Evolutionary conservation across 768 basidiomycete species (phyloP), one percentile per base, ranked within the genome.

Genomic region (Mycena alexandri): DNA sequence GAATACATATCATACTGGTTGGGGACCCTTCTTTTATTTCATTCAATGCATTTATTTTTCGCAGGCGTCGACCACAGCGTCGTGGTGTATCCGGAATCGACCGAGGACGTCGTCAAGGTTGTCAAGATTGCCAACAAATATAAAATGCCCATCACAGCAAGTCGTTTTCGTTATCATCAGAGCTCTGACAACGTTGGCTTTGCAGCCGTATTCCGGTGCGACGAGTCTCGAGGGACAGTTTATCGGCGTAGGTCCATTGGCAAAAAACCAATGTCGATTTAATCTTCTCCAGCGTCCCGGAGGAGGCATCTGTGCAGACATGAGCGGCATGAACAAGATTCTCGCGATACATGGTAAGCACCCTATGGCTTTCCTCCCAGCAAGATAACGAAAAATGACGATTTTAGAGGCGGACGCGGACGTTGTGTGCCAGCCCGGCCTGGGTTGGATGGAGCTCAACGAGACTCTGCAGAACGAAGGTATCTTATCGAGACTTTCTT

Each of bases 211-310:
- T 77, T 89, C 90, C 0, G 95, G 93, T 9, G 95, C 90, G 2
- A 98, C 95, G 0, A 88, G 86, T 72, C 77, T 96, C 19, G 95
- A 96, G 74, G 94, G 94, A 0, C 91, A 94, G 67, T 90, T 85
- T 69, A 82, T 86, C 43, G 89, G 87, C 38, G 92, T 93, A 70
- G 63, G 87, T 78, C 16, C 29, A 29, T 22, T 48, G n/a, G n/a
- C n/a, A n/a, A n/a, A n/a, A n/a, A n/a, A n/a, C n/a, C n/a, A n/a
- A n/a, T n/a, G n/a, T n/a, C n/a, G n/a, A n/a, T n/a, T n/a, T n/a
- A n/a, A n/a, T n/a, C n/a, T n/a, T n/a, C n/a, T n/a, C n/a, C 61
- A 85, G 83, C 81, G 81, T 72, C 69, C 76, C 17, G 71, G 73
- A 12, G 90, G 90, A 12, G 91, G 93, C 0, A 94, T 97, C 50